These are phyloP conservation scores for Huntiella moniliformis DNA, from an alignment of 2,329 filamentous ascomycete species.

Conservation along the genomic window DNA sequence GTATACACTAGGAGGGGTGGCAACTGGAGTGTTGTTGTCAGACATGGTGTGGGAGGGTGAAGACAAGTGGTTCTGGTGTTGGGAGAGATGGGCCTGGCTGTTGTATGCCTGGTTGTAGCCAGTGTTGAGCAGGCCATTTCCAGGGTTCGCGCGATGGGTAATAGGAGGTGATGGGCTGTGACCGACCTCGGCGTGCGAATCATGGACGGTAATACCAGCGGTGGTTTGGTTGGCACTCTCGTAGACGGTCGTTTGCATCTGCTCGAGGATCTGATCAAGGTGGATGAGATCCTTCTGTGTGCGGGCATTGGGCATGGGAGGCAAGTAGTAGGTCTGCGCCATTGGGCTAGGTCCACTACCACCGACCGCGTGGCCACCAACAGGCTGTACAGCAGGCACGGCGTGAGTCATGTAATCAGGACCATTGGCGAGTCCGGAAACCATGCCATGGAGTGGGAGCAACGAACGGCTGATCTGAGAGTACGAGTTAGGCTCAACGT, in stretches of 20 bases:
- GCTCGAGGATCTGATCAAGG: constrained; percentile 85
- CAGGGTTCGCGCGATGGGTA: constrained; percentile 19
- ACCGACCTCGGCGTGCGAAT: constrained; percentile 44
- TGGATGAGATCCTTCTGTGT: constrained; percentile 89
- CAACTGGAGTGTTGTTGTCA: constrained; percentile 52
- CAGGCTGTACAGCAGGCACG: constrained; percentile 23
- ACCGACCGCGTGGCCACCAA: constrained; percentile 38
- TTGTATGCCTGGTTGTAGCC: constrained; percentile 14
- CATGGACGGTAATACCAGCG: constrained; percentile 58
- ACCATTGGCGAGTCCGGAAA: constrained; percentile 36
- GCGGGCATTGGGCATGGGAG: constrained; percentile 69
- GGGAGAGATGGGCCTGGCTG: constrained; percentile 15
- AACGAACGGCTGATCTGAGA: constrained; percentile 78
- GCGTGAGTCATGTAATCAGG: constrained; percentile 35
- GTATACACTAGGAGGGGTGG: constrained; percentile 63
- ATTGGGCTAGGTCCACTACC: constrained; percentile 31
- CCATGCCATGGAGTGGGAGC: constrained; percentile 58
- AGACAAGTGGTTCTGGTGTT: constrained; percentile 35
- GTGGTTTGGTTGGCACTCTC: constrained; percentile 75
- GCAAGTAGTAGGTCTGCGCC: constrained; percentile 61
- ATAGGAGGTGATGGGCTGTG: constrained; percentile 35
- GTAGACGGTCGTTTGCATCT: constrained; percentile 91
- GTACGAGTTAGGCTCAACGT: constrained; percentile 80
- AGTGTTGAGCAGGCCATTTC: constrained; percentile 15
- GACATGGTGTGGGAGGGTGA: constrained; percentile 41